phyloP scores from a whole-genome alignment of 2,329 filamentous ascomycete species.

The Fusarium torreyae region DNA sequence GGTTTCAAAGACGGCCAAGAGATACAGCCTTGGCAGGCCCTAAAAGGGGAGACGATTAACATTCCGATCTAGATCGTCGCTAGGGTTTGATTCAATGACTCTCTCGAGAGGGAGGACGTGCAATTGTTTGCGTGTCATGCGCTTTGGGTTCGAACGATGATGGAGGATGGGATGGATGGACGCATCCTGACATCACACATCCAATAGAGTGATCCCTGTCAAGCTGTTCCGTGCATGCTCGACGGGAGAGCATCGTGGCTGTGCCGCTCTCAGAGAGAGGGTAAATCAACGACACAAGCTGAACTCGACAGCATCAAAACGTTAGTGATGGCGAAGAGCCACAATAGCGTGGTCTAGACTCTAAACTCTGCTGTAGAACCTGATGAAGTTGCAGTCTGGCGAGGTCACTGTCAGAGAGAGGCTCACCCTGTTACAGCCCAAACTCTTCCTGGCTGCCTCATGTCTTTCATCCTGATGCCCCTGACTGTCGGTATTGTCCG shows the following conservation, averaged over 20 bases:
- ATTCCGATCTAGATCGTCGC: constrained; percentile 41
- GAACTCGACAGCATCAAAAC: constrained; percentile 15
- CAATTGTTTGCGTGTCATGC: background rate
- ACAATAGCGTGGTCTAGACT: constrained; percentile 28
- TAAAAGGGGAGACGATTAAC: constrained; percentile 34
- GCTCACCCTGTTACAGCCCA: constrained; percentile 11
- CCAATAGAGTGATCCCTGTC: constrained; percentile 29
- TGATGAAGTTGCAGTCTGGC: background rate
- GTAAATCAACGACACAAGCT: constrained; percentile 28
- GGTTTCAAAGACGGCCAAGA: constrained; percentile 14
- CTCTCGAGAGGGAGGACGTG: background rate
- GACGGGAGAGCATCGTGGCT: constrained; percentile 37
- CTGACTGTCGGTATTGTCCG: constrained; percentile 7
- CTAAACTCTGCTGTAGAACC: constrained; percentile 5
- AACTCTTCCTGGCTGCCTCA: constrained; percentile 9
- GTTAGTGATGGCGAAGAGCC: constrained; percentile 11
- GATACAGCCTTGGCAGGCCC: constrained; percentile 30
- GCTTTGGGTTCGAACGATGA: background rate
- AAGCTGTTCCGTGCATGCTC: constrained; percentile 27
- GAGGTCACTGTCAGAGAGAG: background rate
- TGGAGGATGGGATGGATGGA: constrained; percentile 10
- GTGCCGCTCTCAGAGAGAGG: constrained; percentile 20
- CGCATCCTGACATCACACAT: constrained; percentile 41
- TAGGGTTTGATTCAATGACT: constrained; percentile 39
- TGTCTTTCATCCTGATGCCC: background rate